Evolutionary conservation across 2,329 filamentous ascomycete genomes (phyloP).

Genomic region (Diaporthe citri): DNA sequence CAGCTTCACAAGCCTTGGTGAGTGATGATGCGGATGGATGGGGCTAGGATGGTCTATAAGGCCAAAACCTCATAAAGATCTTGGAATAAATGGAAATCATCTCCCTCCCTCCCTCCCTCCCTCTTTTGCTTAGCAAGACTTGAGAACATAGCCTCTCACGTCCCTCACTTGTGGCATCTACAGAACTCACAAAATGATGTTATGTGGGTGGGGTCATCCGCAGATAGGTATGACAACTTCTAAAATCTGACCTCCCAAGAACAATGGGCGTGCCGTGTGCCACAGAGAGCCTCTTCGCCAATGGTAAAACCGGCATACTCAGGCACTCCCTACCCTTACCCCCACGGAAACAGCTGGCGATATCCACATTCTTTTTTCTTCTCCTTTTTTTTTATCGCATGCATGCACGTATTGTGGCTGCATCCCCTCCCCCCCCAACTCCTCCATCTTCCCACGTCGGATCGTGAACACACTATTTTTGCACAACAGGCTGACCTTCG

Average conservation of each 20-base stretch:
- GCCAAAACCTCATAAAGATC: too few relatives aligned
- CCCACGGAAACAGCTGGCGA: neutral
- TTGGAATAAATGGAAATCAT: too few relatives aligned
- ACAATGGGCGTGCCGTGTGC: neutral
- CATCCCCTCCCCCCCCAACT: neutral
- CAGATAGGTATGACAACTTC: neutral
- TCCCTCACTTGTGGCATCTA: neutral
- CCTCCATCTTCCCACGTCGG: neutral
- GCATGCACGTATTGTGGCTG: neutral
- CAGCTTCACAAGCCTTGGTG: neutral
- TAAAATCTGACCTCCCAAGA: neutral
- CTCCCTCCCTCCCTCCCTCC: too few relatives aligned
- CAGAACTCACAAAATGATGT: neutral
- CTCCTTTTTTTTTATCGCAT: neutral
- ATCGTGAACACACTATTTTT: neutral
- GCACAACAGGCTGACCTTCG: neutral
- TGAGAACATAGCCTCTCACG: neutral
- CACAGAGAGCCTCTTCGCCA: neutral
- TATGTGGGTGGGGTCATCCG: neutral
- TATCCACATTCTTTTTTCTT: neutral
- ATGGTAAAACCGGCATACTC: neutral
- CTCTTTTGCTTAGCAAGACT: too few relatives aligned
- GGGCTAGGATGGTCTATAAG: too few relatives aligned
- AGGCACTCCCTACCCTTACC: too few relatives aligned
- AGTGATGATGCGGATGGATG: too few relatives aligned